phyloP scores from a whole-genome alignment of 164 flowering plant genomes.

The Paratinospora sagittata region DNA sequence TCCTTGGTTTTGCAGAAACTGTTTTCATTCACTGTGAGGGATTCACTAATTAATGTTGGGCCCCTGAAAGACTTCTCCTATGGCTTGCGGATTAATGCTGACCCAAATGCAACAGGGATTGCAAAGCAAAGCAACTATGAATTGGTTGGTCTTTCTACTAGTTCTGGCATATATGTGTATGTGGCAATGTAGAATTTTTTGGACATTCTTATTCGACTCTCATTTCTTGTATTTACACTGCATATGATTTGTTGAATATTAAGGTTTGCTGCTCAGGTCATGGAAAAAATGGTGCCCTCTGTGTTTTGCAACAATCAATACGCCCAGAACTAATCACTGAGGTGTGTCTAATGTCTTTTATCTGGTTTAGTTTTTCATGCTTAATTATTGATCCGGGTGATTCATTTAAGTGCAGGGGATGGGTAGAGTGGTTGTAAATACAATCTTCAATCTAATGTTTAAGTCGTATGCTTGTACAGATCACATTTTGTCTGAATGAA shows the following conservation, averaged over 20 bases:
- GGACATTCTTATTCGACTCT: neutral
- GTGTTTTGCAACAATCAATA: conserved; percentile 85
- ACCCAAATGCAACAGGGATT: conserved; percentile 78
- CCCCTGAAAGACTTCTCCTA: conserved; percentile 94
- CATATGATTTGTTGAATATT: conserved; percentile 5
- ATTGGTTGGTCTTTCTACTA: conserved; percentile 45
- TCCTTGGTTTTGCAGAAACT: conserved; percentile 50
- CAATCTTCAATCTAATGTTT: neutral
- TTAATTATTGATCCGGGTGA: neutral
- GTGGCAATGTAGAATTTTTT: neutral
- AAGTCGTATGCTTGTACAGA: neutral
- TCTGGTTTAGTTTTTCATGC: neutral
- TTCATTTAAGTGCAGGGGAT: neutral
- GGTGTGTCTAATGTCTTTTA: conserved; percentile 31
- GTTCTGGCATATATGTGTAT: too few species aligned
- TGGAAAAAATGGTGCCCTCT: conserved; percentile 94
- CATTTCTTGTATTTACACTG: neutral
- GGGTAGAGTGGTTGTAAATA: neutral
- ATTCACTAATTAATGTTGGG: conserved; percentile 87
- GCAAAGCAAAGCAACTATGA: conserved; percentile 98
- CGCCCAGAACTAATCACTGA: conserved; percentile 96
- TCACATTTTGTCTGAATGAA: neutral
- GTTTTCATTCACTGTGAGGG: conserved; percentile 91
- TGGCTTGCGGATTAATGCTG: conserved; percentile 89
- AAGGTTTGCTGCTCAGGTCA: conserved; percentile 99